Percentiles rank a stretch among this genome's conserved stretches.
These are phyloP conservation scores for Venturia effusa DNA, from an alignment of 2,329 filamentous ascomycete species.

Conservation along the genomic window DNA sequence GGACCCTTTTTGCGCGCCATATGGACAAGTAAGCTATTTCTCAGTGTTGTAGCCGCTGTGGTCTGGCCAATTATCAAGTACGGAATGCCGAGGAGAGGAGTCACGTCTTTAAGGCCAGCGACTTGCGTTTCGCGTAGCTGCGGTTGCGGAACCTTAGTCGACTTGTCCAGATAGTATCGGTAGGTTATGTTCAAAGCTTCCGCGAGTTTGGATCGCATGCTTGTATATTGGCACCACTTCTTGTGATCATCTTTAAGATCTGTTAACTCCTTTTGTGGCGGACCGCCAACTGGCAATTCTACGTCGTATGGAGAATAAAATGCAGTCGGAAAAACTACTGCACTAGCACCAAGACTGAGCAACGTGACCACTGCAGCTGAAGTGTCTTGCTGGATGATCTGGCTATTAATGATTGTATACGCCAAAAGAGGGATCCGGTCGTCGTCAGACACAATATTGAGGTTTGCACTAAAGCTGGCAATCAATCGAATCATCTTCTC, in stretches of 20 bases:
- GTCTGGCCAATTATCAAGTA: not conserved
- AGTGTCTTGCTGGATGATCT: not conserved
- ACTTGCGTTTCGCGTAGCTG: not conserved
- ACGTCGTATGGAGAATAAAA: not conserved
- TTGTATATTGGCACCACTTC: not conserved
- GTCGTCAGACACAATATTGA: not conserved
- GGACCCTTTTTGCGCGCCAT: not conserved
- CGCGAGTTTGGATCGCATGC: not conserved
- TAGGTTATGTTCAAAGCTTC: not conserved
- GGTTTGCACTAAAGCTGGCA: not conserved
- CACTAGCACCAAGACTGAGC: not conserved
- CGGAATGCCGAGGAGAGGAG: not conserved
- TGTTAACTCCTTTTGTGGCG: not conserved
- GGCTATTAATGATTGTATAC: not conserved
- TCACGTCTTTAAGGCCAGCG: not conserved
- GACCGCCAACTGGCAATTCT: not conserved
- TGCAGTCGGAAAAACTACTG: not conserved
- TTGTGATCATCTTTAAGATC: not conserved
- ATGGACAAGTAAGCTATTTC: not conserved
- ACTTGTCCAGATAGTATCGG: not conserved
- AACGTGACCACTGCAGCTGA: not conserved
- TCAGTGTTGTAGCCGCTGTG: not conserved
- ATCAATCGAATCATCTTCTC: not conserved
- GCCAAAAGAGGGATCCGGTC: not conserved
- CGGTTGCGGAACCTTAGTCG: not conserved